Conservation (phyloP, 2,329 filamentous ascomycete genomes). For the Aureobasidium pullulans region DNA sequence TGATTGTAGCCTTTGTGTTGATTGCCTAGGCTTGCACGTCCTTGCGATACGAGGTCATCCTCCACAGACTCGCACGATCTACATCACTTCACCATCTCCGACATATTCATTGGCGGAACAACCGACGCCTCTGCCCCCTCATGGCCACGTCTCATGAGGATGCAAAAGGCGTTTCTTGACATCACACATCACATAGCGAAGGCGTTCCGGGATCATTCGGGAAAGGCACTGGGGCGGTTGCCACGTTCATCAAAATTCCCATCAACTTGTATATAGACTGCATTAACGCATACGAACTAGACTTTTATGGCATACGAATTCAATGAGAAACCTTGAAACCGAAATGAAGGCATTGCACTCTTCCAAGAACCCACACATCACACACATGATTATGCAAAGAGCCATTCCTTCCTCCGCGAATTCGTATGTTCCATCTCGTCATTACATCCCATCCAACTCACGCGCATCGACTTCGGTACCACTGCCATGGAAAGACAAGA, state of each 20-base stretch:
- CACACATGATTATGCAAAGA: background rate
- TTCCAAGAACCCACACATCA: no score
- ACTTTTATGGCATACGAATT: background rate
- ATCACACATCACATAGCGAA: constrained; percentile 2
- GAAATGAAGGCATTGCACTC: no score
- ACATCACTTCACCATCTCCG: background rate
- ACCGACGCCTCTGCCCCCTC: background rate
- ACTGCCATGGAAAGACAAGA: background rate
- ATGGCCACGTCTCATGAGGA: no score
- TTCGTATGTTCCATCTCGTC: background rate
- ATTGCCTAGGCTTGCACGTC: background rate
- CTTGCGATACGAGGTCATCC: background rate
- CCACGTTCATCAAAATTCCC: background rate
- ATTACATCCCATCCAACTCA: background rate
- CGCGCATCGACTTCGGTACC: background rate
- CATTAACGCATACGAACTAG: constrained; percentile 8
- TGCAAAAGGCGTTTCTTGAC: background rate
- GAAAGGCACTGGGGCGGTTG: background rate
- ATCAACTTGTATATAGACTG: background rate
- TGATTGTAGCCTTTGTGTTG: constrained; percentile 1
- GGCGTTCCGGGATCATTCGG: background rate
- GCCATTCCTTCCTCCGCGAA: background rate
- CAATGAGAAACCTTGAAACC: background rate
- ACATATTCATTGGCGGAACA: background rate
- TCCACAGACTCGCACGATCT: background rate